Conservation (phyloP, 148 eudicot species). For the Rhododendron simsii region DNA sequence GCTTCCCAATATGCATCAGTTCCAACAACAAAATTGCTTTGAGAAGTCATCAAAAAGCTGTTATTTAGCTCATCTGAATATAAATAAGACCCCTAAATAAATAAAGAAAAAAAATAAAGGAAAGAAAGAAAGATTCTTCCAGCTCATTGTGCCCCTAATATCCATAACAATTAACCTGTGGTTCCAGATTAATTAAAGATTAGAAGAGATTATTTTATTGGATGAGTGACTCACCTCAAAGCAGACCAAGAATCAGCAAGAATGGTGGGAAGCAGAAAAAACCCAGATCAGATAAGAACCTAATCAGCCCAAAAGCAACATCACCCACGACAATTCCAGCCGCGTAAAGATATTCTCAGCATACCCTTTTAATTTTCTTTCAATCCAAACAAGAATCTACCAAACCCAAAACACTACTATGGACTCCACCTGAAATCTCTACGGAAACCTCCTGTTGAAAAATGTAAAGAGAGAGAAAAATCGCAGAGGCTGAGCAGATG, state of each 20-base stretch:
- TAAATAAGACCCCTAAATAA: neutral
- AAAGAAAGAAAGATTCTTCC: slow-evolving; percentile 17
- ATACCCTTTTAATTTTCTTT: slow-evolving; percentile 14
- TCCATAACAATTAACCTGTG: slow-evolving; percentile 9
- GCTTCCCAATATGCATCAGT: slow-evolving; percentile 11
- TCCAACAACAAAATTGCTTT: slow-evolving; percentile 7
- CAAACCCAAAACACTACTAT: neutral
- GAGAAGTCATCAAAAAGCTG: slow-evolving; percentile 12
- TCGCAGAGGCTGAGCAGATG: neutral
- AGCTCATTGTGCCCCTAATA: slow-evolving; percentile 20
- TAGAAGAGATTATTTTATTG: slow-evolving; percentile 8
- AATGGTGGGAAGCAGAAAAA: slow-evolving; percentile 10
- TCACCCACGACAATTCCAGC: neutral
- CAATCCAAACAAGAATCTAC: slow-evolving; percentile 16
- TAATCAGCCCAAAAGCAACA: slow-evolving; percentile 14
- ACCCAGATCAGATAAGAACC: slow-evolving; percentile 19
- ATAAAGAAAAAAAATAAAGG: neutral
- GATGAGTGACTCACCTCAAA: slow-evolving; percentile 25
- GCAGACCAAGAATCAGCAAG: slow-evolving; percentile 23
- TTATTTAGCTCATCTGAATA: slow-evolving; percentile 3
- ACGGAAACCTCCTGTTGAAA: neutral
- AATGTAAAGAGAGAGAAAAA: neutral
- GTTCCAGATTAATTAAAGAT: slow-evolving; percentile 13
- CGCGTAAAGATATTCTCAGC: slow-evolving; percentile 10
- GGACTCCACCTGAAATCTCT: neutral